Conservation (phyloP, 768 basidiomycete species). For the Russula virescens region DNA sequence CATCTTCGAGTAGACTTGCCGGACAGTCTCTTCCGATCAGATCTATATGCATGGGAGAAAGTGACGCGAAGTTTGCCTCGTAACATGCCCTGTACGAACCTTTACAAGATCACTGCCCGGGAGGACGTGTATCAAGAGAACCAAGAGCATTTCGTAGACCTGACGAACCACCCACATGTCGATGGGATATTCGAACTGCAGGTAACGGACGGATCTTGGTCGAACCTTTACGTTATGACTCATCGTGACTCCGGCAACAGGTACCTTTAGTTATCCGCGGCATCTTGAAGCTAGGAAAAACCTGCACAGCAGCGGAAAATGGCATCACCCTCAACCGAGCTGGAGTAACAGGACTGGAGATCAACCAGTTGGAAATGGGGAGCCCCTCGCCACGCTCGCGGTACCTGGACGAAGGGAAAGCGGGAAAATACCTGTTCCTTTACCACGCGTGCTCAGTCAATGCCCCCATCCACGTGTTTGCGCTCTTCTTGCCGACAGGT, state of each 20-base stretch:
- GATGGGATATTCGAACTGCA: conserved; percentile 94
- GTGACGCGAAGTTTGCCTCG: conserved; percentile 77
- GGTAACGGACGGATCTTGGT: conserved; percentile 36
- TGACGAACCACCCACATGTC: conserved; percentile 90
- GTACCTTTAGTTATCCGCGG: conserved; percentile 80
- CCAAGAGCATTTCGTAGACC: conserved; percentile 86
- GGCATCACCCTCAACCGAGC: conserved; percentile 77
- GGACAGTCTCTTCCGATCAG: conserved; percentile 61
- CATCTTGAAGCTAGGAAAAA: conserved; percentile 76
- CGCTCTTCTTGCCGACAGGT: conserved; percentile 72
- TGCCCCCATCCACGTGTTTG: conserved; percentile 78
- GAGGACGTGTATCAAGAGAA: conserved; percentile 81
- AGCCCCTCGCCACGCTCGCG: conserved; percentile 49
- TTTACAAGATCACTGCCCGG: conserved; percentile 77
- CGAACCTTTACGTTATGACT: not conserved
- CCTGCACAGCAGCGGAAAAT: conserved; percentile 61
- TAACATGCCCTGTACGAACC: conserved; percentile 65
- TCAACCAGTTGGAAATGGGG: conserved; percentile 70
- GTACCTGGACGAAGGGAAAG: conserved; percentile 70
- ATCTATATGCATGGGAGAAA: conserved; percentile 65
- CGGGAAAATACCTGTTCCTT: conserved; percentile 76
- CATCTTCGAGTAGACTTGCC: conserved; percentile 70
- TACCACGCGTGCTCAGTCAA: conserved; percentile 79
- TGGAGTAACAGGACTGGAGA: conserved; percentile 74
- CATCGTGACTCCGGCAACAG: conserved; percentile 34